Base-by-base conservation (phyloP, 768 basidiomycete species). In the Trametes coccinea region DNA sequence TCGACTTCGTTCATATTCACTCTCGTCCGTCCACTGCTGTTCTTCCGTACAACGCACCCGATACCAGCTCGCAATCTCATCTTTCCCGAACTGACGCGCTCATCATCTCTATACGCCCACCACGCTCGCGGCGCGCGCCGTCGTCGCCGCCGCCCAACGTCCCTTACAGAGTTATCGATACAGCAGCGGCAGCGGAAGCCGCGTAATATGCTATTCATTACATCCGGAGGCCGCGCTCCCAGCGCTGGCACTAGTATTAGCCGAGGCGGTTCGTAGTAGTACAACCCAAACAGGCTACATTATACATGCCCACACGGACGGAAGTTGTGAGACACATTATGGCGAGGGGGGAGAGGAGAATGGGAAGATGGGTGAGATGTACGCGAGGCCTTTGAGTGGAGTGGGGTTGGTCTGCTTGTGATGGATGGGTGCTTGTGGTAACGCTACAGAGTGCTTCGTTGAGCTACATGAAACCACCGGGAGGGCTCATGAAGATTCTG, bases 131-230 rank as follows among this genome's bases (percentile, higher is more conserved):
- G 30, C 16, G 41, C 54, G 17, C 43, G 45, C 44, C 29, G 39
- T 31, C 48, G 57, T 43, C 41, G 8, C 44, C 43, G 30, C 37
- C 22, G 34, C n/a, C 39, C 34, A 22, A 33, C 58, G 10, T 10
- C 52, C 41, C 40, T 41, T 40, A 56, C 58, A 37, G 48, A 50
- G 30, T 50, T 64, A 64, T 45, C 43, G 31, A 52, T 64, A 64
- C 58, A 60, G 53, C 55, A 8, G 34, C 58, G 30, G 54, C 62
- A 37, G 34, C 34, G 34, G 6, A 0, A 37, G 22, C 22, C 22
- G 22, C 22, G 50, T 64, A 64, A 64, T 64, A 45, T 30, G 62
- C 58, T 64, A 59, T 6, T 37, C 34, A 60, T 64, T 64, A 60
- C 62, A 52, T 17, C 33, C 41, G 8, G 13, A 43, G 14, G 41